These are phyloP conservation scores for Cercospora berteroae DNA, from an alignment of 2,329 filamentous ascomycete genomes.

Conservation along the genomic window DNA sequence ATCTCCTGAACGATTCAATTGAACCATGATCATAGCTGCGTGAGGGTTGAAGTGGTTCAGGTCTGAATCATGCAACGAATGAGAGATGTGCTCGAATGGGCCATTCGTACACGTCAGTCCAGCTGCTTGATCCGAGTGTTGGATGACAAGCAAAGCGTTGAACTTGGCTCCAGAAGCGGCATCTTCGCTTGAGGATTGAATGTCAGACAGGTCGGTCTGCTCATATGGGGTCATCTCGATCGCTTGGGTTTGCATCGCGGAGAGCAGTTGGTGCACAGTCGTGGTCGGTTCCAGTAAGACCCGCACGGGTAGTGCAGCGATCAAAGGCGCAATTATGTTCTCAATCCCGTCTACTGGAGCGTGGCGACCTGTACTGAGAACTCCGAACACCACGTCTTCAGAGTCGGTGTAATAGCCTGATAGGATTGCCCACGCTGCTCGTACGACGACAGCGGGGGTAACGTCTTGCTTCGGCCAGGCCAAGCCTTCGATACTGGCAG, in stretches of 20 bases:
- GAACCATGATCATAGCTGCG: conserved; percentile 14
- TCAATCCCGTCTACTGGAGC: conserved; percentile 19
- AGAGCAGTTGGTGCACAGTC: conserved; percentile 8
- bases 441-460: conserved; percentile 8
- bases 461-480: conserved; percentile 19
- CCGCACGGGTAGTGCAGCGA: conserved; percentile 16
- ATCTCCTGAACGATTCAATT: not conserved
- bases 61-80: not conserved
- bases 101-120: not conserved
- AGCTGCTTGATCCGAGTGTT: conserved; percentile 1
- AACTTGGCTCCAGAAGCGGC: conserved; percentile 3
- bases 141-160: conserved; percentile 10
- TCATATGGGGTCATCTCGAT: conserved; percentile 20
- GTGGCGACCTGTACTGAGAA: conserved; percentile 25
- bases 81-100: conserved; percentile 8
- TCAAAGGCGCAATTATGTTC: conserved; percentile 19
- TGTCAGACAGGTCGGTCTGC: conserved; percentile 14
- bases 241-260: conserved; percentile 9
- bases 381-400: conserved; percentile 19
- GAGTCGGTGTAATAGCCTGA: conserved; percentile 7
- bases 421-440: conserved; percentile 18
- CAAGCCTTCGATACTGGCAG: conserved; percentile 22
- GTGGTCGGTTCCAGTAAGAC: not conserved
- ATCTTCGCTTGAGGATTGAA: conserved; percentile 6
- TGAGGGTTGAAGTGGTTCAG: conserved; percentile 16